Conservation (phyloP, 208 protist species). For the Borovskyia barvae region DNA sequence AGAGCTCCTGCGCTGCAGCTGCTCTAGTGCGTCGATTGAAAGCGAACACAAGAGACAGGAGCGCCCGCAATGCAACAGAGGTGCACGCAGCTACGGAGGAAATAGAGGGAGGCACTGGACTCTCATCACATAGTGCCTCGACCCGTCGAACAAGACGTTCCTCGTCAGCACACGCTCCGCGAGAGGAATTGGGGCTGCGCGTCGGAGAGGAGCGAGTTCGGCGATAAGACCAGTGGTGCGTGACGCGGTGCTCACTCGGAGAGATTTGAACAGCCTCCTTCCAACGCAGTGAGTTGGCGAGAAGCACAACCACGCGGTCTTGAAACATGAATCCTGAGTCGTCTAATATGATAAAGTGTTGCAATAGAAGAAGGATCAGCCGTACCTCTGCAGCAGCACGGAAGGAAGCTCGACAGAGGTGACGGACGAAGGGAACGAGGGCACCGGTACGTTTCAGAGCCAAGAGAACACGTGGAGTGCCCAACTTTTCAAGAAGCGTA, state of each 20-base stretch:
- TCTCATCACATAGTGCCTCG: too few relatives aligned
- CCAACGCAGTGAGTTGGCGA: slow-evolving; percentile 15
- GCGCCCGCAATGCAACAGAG: slow-evolving; percentile 17
- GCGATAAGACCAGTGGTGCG: not conserved
- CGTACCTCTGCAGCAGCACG: not conserved
- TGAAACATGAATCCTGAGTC: slow-evolving; percentile 10
- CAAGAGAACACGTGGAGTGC: slow-evolving; percentile 24
- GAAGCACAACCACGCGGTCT: slow-evolving; percentile 14
- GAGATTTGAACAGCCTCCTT: too few relatives aligned
- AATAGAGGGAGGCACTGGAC: not conserved
- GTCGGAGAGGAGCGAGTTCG: not conserved
- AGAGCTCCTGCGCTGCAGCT: not conserved
- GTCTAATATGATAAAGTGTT: not conserved
- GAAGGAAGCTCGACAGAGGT: slow-evolving; percentile 24
- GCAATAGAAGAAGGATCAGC: not conserved
- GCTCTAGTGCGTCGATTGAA: slow-evolving; percentile 15
- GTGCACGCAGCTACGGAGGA: not conserved
- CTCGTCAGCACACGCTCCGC: too few relatives aligned
- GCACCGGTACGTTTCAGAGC: slow-evolving; percentile 52
- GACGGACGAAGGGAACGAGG: slow-evolving; percentile 32
- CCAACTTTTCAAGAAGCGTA: slow-evolving; percentile 22
- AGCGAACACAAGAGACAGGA: slow-evolving; percentile 38
- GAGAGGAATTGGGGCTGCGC: too few relatives aligned
- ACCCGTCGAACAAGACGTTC: too few relatives aligned
- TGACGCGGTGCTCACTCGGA: too few relatives aligned